These are phyloP conservation scores for Elsinoe australis DNA, from an alignment of 2,329 filamentous ascomycete species.

Conservation along the genomic window DNA sequence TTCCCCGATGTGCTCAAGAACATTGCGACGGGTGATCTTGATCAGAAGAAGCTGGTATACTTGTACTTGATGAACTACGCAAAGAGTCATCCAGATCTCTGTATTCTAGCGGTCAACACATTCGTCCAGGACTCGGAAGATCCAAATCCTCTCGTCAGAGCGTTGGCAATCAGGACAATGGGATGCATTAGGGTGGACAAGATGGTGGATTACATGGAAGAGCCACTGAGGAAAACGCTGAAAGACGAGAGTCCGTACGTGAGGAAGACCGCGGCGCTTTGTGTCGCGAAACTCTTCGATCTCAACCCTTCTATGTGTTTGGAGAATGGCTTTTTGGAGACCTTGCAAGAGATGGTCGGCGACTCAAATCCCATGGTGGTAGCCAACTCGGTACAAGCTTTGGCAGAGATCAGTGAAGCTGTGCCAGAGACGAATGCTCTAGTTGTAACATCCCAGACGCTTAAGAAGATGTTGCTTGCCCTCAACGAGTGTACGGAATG, in stretches of 20 bases:
- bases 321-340: constrained; percentile 93
- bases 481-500: constrained; percentile 98
- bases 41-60: constrained; percentile 99
- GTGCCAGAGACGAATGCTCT: constrained; percentile 86
- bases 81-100: constrained; percentile 96
- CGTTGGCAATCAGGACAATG: constrained; percentile 95
- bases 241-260: constrained; percentile 97
- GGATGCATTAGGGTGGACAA: constrained; percentile 97
- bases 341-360: constrained; percentile 87
- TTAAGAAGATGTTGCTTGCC: constrained; percentile 95
- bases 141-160: constrained; percentile 89
- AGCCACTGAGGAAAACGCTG: constrained; percentile 89
- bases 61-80: constrained; percentile 99
- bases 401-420: constrained; percentile 83
- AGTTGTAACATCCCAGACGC: constrained; percentile 67
- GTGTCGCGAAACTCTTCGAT: constrained; percentile 95
- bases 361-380: constrained; percentile 99
- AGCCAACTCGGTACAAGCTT: constrained; percentile 88
- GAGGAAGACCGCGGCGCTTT: constrained; percentile 94
- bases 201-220: constrained; percentile 99
- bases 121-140: constrained; percentile 99
- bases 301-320: constrained; percentile 86
- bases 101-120: constrained; percentile 96
- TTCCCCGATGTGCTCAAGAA: constrained; percentile 99
- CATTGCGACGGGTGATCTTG: constrained; percentile 86